Conservation (phyloP, 176 grass and related monocot genomes). For the Juncus effusus region DNA sequence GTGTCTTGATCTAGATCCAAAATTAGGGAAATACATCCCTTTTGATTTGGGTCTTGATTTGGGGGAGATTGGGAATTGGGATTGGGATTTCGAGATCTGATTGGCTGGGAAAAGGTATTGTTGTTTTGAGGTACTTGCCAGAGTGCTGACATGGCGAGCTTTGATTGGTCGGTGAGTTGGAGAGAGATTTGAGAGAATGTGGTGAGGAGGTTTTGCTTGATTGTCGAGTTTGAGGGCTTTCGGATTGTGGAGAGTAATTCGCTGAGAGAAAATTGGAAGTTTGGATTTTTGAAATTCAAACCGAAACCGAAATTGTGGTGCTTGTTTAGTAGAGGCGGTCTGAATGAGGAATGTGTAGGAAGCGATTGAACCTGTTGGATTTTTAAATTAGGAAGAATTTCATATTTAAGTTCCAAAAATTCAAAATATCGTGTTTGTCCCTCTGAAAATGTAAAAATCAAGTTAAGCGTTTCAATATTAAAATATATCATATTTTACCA, state of each 20-base stretch:
- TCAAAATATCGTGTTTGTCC: too few relatives aligned
- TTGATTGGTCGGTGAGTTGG: slow-evolving; percentile 47
- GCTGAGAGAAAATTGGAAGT: slow-evolving; percentile 51
- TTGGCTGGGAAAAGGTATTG: slow-evolving; percentile 22
- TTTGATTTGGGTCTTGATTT: slow-evolving; percentile 35
- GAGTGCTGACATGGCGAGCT: slow-evolving; percentile 53
- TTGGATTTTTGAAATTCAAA: slow-evolving; percentile 46
- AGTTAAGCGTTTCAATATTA: too few relatives aligned
- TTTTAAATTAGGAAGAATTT: too few relatives aligned
- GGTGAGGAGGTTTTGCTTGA: slow-evolving; percentile 40
- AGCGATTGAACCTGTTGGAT: slow-evolving; percentile 50
- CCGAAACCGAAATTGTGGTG: slow-evolving; percentile 50
- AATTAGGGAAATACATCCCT: slow-evolving; percentile 49
- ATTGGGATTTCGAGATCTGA: slow-evolving; percentile 12
- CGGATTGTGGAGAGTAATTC: slow-evolving; percentile 40
- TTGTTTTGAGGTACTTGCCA: slow-evolving; percentile 35
- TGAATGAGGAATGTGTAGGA: slow-evolving; percentile 38
- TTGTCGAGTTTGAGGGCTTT: slow-evolving; percentile 22
- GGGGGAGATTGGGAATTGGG: slow-evolving; percentile 17
- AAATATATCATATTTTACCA: too few relatives aligned
- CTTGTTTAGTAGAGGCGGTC: slow-evolving; percentile 57
- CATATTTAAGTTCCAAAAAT: too few relatives aligned
- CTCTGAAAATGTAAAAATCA: too few relatives aligned
- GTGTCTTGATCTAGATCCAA: slow-evolving; percentile 75
- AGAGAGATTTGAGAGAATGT: slow-evolving; percentile 58